Base-by-base conservation (phyloP, 208 protist species). In the Polymyxa betae region DNA sequence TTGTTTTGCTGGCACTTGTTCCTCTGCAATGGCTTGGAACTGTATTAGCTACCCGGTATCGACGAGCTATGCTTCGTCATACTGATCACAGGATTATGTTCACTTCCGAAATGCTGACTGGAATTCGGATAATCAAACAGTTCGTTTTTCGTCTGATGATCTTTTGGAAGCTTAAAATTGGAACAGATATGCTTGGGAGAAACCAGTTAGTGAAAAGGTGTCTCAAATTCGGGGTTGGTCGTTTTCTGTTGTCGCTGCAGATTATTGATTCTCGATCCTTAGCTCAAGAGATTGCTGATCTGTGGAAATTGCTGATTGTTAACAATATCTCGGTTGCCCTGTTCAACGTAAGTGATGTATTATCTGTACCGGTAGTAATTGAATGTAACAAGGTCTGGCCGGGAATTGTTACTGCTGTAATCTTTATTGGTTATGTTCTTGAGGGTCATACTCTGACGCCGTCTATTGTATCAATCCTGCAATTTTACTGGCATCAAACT, bases 111-210 rank as follows among this genome's bases (percentile, higher is more conserved):
- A 35, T 82, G 35, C n/a, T 82, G 10, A 16, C 72, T n/a, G 72
- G 72, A 20, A 82, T 82, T n/a, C 72, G 72, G 40, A 35, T 43
- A 12, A 43, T 82, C 40, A 82, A 82, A 82, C 72, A 82, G 72
- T 82, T 45, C 72, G 72, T 16, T 82, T n/a, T 82, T 5, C n/a
- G 5, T 82, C n/a, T 5, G 40, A 5, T 43, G 5, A 35, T 20
- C 12, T 82, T 45, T 82, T 82, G 12, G n/a, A 82, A n/a, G 5
- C 35, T 35, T 20, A 45, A 5, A 82, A 45, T 20, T n/a, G n/a
- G 16, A 38, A 20, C n/a, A 82, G 72, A 43, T 82, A 82, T 82
- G 72, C 72, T 20, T 82, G 72, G 72, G 72, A 82, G 72, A 43
- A 43, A 5, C 72, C 5, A 5, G 72, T 43, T 82, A n/a, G 16